A percentile compares a stretch with the other conserved stretches of the same genome.
These are phyloP conservation scores for Verticillium alfalfae DNA, from an alignment of 2,329 filamentous ascomycete genomes.

Conservation along the genomic window DNA sequence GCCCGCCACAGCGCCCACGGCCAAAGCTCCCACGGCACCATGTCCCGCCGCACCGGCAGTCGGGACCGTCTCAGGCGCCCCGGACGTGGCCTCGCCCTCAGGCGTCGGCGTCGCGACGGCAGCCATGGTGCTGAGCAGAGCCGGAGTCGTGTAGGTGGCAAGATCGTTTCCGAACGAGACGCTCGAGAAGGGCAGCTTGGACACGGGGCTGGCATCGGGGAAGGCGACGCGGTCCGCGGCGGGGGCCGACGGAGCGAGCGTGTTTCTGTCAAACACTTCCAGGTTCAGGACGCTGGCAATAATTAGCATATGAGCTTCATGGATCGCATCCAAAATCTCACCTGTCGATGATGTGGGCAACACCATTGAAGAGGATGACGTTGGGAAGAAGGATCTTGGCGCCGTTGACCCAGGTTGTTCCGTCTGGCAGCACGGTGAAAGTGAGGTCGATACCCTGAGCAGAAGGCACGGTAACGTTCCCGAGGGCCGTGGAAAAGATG, in stretches of 20 bases:
- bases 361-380: constrained; percentile 22
- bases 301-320: not conserved
- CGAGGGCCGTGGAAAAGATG: constrained; percentile 20
- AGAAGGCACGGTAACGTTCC: constrained; percentile 17
- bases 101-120: constrained; percentile 12
- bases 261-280: constrained; percentile 16
- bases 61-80: not conserved
- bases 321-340: not conserved
- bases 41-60: not conserved
- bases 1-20: not conserved
- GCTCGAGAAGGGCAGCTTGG: constrained; percentile 17
- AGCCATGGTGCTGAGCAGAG: constrained; percentile 17
- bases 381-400: constrained; percentile 24
- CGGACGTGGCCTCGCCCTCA: not conserved
- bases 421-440: constrained; percentile 21
- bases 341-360: constrained; percentile 22
- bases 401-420: constrained; percentile 22
- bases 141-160: constrained; percentile 18
- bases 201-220: constrained; percentile 15
- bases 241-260: constrained; percentile 14
- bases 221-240: constrained; percentile 20
- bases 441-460: constrained; percentile 17
- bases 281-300: constrained; percentile 17
- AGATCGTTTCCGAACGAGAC: constrained; percentile 15
- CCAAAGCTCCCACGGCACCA: not conserved